Conservation (phyloP, 208 protist genomes). For the Trypanosoma mega region DNA sequence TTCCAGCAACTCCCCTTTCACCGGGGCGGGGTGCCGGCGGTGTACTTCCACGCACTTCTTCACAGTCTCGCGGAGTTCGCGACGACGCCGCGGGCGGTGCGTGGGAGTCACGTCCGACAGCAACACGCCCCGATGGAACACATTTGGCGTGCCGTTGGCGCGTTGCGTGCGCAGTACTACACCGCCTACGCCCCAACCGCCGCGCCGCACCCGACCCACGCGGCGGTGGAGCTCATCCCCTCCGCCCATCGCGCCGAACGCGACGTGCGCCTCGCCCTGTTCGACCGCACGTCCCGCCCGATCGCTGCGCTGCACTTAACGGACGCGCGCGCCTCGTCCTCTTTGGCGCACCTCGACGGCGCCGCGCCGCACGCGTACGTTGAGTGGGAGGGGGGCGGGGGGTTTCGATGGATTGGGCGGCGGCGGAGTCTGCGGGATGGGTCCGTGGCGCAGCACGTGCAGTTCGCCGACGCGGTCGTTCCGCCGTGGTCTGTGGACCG, state of each 20-base stretch:
- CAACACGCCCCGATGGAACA: constrained; percentile 49
- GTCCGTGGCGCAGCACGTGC: constrained; percentile 2
- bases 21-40: constrained; percentile 31
- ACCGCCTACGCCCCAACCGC: constrained; percentile 34
- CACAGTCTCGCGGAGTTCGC: constrained; percentile 79
- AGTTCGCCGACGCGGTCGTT: constrained; percentile 27
- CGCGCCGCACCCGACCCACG: constrained; percentile 48
- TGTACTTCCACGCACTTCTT: constrained; percentile 82
- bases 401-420: not conserved
- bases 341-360: too few species aligned
- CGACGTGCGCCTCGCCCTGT: constrained; percentile 77
- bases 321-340: constrained; percentile 14
- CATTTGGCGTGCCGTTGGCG: constrained; percentile 73
- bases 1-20: constrained; percentile 66
- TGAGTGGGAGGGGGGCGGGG: not conserved
- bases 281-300: constrained; percentile 38
- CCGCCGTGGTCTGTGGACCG: constrained; percentile 64
- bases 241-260: constrained; percentile 48
- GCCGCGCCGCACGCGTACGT: not conserved
- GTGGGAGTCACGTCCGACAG: constrained; percentile 41
- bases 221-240: constrained; percentile 67
- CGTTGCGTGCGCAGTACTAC: constrained; percentile 71
- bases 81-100: constrained; percentile 56
- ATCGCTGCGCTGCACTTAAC: constrained; percentile 72
- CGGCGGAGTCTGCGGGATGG: constrained; percentile 10